Evolutionary conservation across 2,329 filamentous ascomycete genomes (phyloP).

Genomic region (Nigrospora osmanthi): DNA sequence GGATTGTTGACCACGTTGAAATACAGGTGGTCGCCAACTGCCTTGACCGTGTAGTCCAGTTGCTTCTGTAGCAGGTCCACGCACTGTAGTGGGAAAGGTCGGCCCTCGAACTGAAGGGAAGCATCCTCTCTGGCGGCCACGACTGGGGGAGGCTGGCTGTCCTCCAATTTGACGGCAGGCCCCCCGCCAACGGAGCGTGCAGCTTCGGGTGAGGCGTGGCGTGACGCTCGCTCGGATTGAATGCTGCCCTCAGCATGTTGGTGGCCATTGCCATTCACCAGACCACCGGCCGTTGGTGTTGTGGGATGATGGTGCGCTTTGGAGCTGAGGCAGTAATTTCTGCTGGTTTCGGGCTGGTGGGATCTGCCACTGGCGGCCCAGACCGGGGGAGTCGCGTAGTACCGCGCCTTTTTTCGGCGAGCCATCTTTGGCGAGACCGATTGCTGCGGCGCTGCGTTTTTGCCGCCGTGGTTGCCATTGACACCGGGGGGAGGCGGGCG

Average conservation of each 20-base stretch:
- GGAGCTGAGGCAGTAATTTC: neutral
- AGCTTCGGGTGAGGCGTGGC: constrained; percentile 39
- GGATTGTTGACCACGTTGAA: constrained; percentile 58
- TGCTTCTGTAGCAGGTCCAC: constrained; percentile 65
- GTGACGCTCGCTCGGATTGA: constrained; percentile 27
- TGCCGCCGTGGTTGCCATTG: constrained; percentile 29
- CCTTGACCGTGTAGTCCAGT: constrained; percentile 65
- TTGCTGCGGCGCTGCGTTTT: constrained; percentile 8
- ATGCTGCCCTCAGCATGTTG: constrained; percentile 9
- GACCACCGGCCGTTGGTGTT: constrained; percentile 3
- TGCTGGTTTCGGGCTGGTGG: neutral
- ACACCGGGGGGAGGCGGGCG: constrained; percentile 38
- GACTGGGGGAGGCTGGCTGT: constrained; percentile 3
- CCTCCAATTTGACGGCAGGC: constrained; percentile 13
- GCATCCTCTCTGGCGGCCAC: constrained; percentile 9
- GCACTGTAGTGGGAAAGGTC: constrained; percentile 47
- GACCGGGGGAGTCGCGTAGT: neutral
- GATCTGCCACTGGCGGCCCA: neutral
- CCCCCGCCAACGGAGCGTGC: constrained; percentile 22
- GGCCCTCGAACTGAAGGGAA: constrained; percentile 13
- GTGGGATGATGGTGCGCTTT: constrained; percentile 7
- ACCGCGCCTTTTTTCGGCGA: constrained; percentile 28
- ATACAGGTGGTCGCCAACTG: constrained; percentile 77
- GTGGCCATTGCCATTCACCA: constrained; percentile 13
- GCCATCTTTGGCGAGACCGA: constrained; percentile 24